Evolutionary conservation across 331 rosid genomes (phyloP).

Genomic region (Stylosanthes scabra): DNA sequence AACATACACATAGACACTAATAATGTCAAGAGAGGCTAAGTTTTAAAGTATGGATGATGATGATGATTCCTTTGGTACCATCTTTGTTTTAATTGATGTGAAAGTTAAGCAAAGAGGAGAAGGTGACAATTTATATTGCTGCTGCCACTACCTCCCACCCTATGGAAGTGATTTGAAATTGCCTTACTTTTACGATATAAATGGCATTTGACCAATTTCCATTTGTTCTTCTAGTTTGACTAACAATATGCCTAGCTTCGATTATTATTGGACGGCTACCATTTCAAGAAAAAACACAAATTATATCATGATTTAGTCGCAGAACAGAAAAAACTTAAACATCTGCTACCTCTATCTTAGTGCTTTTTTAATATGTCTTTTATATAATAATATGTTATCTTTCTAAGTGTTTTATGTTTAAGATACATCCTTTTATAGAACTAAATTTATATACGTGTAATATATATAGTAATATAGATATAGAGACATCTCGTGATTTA

Average conservation of each 20-base stretch:
- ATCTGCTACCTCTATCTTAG: too few species aligned
- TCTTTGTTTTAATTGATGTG: slow-evolving; percentile 37
- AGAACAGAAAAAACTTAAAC: too few species aligned
- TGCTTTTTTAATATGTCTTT: too few species aligned
- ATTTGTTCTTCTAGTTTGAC: slow-evolving; percentile 43
- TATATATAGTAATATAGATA: too few species aligned
- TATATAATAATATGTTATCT: neutral
- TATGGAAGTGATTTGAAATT: slow-evolving; percentile 40
- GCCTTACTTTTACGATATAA: neutral
- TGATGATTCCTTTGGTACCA: slow-evolving; percentile 9
- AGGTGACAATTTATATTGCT: slow-evolving; percentile 21
- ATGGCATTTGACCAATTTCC: slow-evolving; percentile 43
- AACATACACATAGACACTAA: too few species aligned
- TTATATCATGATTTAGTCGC: neutral
- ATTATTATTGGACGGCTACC: slow-evolving; percentile 9
- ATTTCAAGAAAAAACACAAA: slow-evolving; percentile 5
- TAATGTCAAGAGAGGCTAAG: slow-evolving; percentile 20
- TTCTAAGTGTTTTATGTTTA: too few species aligned
- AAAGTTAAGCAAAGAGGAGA: slow-evolving; percentile 43
- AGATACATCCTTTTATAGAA: too few species aligned
- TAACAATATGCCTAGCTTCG: neutral
- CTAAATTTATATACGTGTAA: too few species aligned
- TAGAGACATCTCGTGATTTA: too few species aligned
- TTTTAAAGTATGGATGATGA: slow-evolving; percentile 22
- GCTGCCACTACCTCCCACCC: slow-evolving; percentile 37